Conservation (phyloP, 345 rosid species). For the Populus alba region DNA sequence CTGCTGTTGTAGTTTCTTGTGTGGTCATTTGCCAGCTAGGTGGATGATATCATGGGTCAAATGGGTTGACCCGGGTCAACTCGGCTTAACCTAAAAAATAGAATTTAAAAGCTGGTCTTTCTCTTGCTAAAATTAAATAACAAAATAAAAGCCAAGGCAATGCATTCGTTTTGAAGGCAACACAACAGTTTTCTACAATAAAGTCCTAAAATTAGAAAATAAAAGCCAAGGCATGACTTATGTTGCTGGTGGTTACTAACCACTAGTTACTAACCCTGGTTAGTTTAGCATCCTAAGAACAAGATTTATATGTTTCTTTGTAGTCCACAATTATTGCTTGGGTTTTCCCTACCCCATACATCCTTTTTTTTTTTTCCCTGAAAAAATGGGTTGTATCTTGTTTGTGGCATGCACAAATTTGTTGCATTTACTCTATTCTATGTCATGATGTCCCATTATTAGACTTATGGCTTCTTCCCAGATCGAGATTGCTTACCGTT, state of each 20-base stretch:
- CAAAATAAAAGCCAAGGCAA: no score
- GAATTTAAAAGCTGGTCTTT: background rate
- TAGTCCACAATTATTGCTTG: background rate
- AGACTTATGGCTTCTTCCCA: conserved; percentile 62
- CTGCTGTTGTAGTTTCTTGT: no score
- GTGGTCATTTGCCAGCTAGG: no score
- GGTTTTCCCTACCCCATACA: background rate
- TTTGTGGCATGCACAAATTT: background rate
- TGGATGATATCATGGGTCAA: no score
- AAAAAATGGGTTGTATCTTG: conserved; percentile 1
- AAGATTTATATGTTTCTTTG: background rate
- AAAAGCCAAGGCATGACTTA: background rate
- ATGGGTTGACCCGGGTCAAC: no score
- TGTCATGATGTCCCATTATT: background rate
- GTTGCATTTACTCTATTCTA: background rate
- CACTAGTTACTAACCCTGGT: background rate
- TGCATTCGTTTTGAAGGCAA: background rate
- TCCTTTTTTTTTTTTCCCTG: background rate
- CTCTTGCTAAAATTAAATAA: no score
- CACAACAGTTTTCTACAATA: background rate
- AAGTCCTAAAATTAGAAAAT: conserved; percentile 2
- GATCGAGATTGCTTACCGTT: conserved; percentile 55
- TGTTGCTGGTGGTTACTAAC: background rate
- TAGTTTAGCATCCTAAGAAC: background rate
- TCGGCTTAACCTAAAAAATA: no score